Conservation (phyloP, 805 yeast genomes). For the Barnettozyma sucrosica region DNA sequence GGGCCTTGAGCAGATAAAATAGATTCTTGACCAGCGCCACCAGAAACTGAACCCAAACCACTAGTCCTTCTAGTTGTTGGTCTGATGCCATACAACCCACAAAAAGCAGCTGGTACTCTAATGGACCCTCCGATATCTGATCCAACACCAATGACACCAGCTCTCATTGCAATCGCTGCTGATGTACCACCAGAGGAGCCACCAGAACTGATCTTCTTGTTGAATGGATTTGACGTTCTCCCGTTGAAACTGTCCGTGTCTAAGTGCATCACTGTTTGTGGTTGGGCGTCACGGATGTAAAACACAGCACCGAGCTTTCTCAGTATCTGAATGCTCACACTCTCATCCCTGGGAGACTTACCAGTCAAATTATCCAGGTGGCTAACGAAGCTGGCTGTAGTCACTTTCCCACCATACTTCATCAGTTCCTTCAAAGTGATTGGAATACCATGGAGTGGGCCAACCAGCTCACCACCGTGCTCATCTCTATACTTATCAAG, state of each 20-base stretch:
- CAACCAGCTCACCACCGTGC: constrained; percentile 44
- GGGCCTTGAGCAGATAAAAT: constrained; percentile 70
- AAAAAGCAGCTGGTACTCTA: constrained; percentile 61
- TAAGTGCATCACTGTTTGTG: constrained; percentile 65
- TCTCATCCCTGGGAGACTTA: constrained; percentile 37
- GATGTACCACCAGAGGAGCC: constrained; percentile 76
- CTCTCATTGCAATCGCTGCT: constrained; percentile 51
- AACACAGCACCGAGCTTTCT: constrained; percentile 42
- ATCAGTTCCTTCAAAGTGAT: constrained; percentile 63
- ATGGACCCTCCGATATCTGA: constrained; percentile 71
- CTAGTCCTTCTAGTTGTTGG: constrained; percentile 49
- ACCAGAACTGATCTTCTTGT: constrained; percentile 54
- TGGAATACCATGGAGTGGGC: constrained; percentile 68
- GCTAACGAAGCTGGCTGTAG: constrained; percentile 58
- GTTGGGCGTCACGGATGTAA: constrained; percentile 61
- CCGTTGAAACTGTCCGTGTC: constrained; percentile 59
- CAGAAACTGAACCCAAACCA: constrained; percentile 23
- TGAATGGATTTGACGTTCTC: constrained; percentile 53
- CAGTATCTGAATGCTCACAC: constrained; percentile 40
- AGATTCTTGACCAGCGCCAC: constrained; percentile 41
- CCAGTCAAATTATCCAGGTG: constrained; percentile 38
- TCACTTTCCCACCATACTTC: constrained; percentile 47
- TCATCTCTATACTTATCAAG: constrained; percentile 42
- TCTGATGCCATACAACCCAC: constrained; percentile 55
- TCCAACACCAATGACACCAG: constrained; percentile 58